Evolutionary conservation across 2,329 filamentous ascomycete genomes (phyloP).

Genomic region (Epichloe bromicola): DNA sequence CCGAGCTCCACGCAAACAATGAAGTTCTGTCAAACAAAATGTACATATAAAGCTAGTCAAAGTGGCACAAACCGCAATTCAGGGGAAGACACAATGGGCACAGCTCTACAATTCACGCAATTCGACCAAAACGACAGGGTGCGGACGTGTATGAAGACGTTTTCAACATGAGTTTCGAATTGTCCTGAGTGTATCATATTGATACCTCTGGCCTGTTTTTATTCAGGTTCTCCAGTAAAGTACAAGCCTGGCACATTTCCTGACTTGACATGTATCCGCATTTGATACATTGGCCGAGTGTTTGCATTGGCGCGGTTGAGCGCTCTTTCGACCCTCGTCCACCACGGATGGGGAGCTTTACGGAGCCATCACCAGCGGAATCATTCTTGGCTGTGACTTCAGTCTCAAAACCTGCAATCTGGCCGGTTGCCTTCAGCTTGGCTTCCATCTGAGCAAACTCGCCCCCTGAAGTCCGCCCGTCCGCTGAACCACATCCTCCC

Average conservation of each 20-base stretch:
- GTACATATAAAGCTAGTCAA: constrained; percentile 7
- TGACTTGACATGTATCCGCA: constrained; percentile 97
- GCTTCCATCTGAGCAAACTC: constrained; percentile 78
- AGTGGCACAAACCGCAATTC: neutral
- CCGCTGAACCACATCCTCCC: constrained; percentile 59
- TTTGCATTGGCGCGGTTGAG: constrained; percentile 42
- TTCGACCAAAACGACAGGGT: neutral
- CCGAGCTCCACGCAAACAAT: neutral
- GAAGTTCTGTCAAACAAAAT: constrained; percentile 5
- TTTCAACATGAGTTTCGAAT: neutral
- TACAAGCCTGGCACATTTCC: constrained; percentile 84
- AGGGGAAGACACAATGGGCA: neutral
- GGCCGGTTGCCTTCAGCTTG: constrained; percentile 11
- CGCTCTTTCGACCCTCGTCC: constrained; percentile 15
- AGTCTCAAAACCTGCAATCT: constrained; percentile 16
- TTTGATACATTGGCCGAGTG: constrained; percentile 68
- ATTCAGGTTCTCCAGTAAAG: constrained; percentile 78
- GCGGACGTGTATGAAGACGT: neutral
- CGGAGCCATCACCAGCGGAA: constrained; percentile 13
- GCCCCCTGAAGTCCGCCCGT: constrained; percentile 52
- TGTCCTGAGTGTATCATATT: constrained; percentile 25
- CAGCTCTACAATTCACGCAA: neutral
- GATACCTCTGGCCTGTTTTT: constrained; percentile 54
- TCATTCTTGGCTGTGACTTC: constrained; percentile 17
- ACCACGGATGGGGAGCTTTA: constrained; percentile 22